phyloP scores from a whole-genome alignment of 257 asterid genomes.

The Solanum chaucha region DNA sequence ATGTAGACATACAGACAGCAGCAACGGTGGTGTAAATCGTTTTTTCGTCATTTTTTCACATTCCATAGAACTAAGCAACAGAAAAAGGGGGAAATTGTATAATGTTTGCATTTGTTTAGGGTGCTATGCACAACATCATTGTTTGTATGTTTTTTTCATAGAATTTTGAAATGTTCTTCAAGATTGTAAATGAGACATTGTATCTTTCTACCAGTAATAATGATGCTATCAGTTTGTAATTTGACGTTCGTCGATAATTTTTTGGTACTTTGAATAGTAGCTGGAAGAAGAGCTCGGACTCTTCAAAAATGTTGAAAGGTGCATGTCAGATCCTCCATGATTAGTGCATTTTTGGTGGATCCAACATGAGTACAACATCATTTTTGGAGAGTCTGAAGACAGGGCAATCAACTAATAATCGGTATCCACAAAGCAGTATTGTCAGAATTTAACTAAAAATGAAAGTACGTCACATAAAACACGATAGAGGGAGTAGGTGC shows the following conservation, averaged over 20 bases:
- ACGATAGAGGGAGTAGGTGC: not conserved
- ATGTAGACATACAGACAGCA: slow-evolving; percentile 8
- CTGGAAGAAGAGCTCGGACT: not conserved
- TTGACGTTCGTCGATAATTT: not conserved
- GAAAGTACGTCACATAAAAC: not conserved
- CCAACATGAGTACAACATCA: not conserved
- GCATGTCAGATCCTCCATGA: not conserved
- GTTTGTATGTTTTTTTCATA: not conserved
- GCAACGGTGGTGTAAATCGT: not conserved
- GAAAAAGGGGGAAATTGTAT: not conserved
- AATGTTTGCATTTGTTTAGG: not conserved
- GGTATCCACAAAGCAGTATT: not conserved
- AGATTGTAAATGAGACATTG: not conserved
- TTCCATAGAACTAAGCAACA: not conserved
- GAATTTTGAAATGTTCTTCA: not conserved
- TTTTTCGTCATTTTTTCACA: not conserved
- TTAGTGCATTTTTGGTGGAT: not conserved
- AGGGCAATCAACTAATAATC: not conserved
- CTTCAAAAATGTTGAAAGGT: not conserved
- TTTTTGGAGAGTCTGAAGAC: not conserved
- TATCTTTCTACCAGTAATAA: not conserved
- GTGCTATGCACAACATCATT: not conserved
- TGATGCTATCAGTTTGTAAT: not conserved
- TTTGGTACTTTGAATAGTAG: not conserved
- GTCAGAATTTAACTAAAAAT: not conserved